Conservation (phyloP, 805 yeast species). For the Ogataea nonfermentans region DNA sequence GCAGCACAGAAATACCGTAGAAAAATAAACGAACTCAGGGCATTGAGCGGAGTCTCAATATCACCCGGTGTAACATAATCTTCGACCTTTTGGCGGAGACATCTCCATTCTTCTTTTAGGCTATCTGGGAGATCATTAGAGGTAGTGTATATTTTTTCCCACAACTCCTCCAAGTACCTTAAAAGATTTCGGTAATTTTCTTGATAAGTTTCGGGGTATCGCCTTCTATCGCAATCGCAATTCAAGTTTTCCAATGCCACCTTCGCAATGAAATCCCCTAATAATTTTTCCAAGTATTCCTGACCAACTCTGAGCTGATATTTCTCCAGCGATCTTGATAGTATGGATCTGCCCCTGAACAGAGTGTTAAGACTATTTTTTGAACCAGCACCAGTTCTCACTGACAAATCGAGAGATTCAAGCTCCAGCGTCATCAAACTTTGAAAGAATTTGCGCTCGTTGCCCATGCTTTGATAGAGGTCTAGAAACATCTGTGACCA, state of each 20-base stretch:
- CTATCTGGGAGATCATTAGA: conserved; percentile 72
- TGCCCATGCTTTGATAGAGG: conserved; percentile 67
- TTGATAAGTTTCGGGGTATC: conserved; percentile 35
- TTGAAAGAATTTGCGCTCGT: conserved; percentile 71
- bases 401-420: conserved; percentile 42
- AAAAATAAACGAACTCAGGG: conserved; percentile 81
- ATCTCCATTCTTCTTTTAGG: conserved; percentile 61
- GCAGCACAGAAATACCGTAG: conserved; percentile 89
- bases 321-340: conserved; percentile 78
- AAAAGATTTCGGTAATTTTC: conserved; percentile 39
- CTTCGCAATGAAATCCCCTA: conserved; percentile 64
- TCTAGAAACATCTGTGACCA: conserved; percentile 63
- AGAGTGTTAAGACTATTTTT: conserved; percentile 55
- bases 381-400: conserved; percentile 37
- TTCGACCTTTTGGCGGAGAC: conserved; percentile 64
- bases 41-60: conserved; percentile 53
- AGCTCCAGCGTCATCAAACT: conserved; percentile 69
- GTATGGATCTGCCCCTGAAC: conserved; percentile 81
- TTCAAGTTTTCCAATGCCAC: conserved; percentile 47
- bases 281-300: conserved; percentile 68
- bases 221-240: conserved; percentile 82
- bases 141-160: conserved; percentile 64
- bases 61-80: conserved; percentile 56
- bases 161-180: conserved; percentile 49
- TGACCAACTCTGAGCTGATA: conserved; percentile 76